phyloP scores from a whole-genome alignment of 1,284 basidiomycete species.

The Trichosporon faecale region DNA sequence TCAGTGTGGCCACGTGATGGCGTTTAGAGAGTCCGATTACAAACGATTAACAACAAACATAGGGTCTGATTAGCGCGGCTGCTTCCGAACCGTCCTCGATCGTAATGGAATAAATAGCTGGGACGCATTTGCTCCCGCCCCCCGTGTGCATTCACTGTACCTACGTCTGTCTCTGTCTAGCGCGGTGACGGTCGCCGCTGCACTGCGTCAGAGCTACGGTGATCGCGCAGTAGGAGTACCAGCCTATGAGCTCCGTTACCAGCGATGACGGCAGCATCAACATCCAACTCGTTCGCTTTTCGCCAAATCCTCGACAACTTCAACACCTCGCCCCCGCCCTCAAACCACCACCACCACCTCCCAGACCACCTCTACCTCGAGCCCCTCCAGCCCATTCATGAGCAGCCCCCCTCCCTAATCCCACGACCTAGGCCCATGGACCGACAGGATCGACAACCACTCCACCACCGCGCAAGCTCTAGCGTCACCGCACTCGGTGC shows the following conservation, averaged over 20 bases:
- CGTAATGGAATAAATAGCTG: not conserved
- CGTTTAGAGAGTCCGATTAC: not conserved
- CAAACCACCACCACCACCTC: not conserved
- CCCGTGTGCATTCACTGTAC: not conserved
- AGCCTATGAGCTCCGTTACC: not conserved
- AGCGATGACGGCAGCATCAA: constrained; percentile 9
- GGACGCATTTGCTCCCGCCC: not conserved
- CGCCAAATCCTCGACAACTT: constrained; percentile 1
- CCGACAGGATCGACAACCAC: not conserved
- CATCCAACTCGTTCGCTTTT: constrained; percentile 7
- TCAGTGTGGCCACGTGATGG: constrained; percentile 9
- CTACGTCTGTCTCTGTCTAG: not conserved
- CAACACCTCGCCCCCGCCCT: not conserved
- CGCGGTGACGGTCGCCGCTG: not conserved
- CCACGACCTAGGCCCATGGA: not conserved
- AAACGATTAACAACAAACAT: not conserved
- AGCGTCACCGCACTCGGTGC: not conserved
- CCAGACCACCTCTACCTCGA: constrained; percentile 3
- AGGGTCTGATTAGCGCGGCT: not conserved
- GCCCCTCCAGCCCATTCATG: constrained; percentile 9
- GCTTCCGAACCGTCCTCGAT: not conserved
- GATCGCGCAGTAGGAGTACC: not conserved
- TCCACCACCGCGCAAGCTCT: not conserved
- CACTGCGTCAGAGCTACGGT: not conserved
- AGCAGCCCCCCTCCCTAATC: constrained; percentile 7